Conservation (phyloP, 2,329 filamentous ascomycete species). For the Cladosporium sp. region DNA sequence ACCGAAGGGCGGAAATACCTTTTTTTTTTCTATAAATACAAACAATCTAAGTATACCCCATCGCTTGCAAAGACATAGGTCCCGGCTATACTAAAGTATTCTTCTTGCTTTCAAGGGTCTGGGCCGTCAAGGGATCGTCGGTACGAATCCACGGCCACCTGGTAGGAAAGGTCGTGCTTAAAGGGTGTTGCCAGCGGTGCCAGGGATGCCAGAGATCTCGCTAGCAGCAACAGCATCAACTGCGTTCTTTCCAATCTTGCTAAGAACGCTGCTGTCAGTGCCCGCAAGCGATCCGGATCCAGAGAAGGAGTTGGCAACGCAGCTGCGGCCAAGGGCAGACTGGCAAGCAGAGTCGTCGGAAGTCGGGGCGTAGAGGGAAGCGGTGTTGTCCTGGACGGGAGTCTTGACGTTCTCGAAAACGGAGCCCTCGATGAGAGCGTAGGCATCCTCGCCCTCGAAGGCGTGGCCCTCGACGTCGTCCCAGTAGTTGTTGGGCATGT, state of each 20-base stretch:
- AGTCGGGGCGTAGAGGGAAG: slow-evolving; percentile 39
- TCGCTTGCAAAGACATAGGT: no score
- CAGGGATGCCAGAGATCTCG: slow-evolving; percentile 34
- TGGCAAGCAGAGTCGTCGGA: slow-evolving; percentile 14
- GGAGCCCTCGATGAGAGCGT: slow-evolving; percentile 23
- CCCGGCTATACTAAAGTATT: no score
- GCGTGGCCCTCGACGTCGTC: slow-evolving; percentile 53
- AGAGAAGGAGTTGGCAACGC: slow-evolving; percentile 44
- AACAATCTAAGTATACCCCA: neutral
- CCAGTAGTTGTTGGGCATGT: slow-evolving; percentile 60
- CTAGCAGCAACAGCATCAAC: slow-evolving; percentile 40
- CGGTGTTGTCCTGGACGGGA: slow-evolving; percentile 56
- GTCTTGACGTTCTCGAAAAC: slow-evolving; percentile 37
- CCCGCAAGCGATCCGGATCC: slow-evolving; percentile 18
- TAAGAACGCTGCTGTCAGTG: slow-evolving; percentile 45
- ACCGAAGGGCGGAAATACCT: neutral
- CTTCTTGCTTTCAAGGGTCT: no score
- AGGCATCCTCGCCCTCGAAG: slow-evolving; percentile 42
- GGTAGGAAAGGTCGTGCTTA: neutral
- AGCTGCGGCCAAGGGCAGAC: slow-evolving; percentile 44
- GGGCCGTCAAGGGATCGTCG: no score
- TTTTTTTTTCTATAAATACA: neutral
- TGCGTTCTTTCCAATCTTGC: slow-evolving; percentile 51
- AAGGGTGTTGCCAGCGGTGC: slow-evolving; percentile 44
- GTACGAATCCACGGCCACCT: no score